Evolutionary conservation across 2,329 filamentous ascomycete genomes (phyloP).

Genomic region (Talaromyces sp.): DNA sequence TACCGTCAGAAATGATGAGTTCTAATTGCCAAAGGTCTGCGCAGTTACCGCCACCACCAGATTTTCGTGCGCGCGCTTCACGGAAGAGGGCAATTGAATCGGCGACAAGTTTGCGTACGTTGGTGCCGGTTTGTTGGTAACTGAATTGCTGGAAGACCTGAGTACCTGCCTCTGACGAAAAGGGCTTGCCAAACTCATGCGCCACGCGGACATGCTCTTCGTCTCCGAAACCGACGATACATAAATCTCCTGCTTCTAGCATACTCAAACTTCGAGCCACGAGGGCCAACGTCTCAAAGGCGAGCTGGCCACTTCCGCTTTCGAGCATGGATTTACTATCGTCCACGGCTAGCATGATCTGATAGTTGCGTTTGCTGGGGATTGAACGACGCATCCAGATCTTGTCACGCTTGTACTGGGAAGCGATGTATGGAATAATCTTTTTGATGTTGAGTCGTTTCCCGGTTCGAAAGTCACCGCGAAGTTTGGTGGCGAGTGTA

Average conservation of each 20-base stretch:
- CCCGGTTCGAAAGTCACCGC: constrained; percentile 92
- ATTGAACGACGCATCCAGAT: constrained; percentile 97
- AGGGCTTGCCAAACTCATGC: constrained; percentile 79
- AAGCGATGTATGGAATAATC: constrained; percentile 99
- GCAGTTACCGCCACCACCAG: constrained; percentile 46
- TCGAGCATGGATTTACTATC: constrained; percentile 95
- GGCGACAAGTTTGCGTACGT: constrained; percentile 75
- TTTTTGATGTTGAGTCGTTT: constrained; percentile 99
- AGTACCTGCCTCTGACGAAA: constrained; percentile 78
- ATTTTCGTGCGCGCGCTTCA: constrained; percentile 64
- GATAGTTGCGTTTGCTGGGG: constrained; percentile 90
- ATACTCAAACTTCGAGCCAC: constrained; percentile 83
- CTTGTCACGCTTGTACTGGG: constrained; percentile 97
- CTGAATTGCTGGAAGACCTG: constrained; percentile 79
- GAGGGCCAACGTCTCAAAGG: constrained; percentile 91
- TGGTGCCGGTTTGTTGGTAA: constrained; percentile 81
- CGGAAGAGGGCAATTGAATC: constrained; percentile 80
- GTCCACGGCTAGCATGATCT: constrained; percentile 96
- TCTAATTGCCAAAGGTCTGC: constrained; percentile 90
- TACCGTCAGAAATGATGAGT: constrained; percentile 87
- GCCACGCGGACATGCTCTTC: constrained; percentile 70
- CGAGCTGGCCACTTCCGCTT: constrained; percentile 70
- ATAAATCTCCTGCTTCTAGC: constrained; percentile 93
- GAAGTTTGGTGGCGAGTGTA: constrained; percentile 91
- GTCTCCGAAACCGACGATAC: constrained; percentile 83